Evolutionary conservation across 1,284 basidiomycete species (phyloP).

Genomic region (Xerocomus minutiporus): DNA sequence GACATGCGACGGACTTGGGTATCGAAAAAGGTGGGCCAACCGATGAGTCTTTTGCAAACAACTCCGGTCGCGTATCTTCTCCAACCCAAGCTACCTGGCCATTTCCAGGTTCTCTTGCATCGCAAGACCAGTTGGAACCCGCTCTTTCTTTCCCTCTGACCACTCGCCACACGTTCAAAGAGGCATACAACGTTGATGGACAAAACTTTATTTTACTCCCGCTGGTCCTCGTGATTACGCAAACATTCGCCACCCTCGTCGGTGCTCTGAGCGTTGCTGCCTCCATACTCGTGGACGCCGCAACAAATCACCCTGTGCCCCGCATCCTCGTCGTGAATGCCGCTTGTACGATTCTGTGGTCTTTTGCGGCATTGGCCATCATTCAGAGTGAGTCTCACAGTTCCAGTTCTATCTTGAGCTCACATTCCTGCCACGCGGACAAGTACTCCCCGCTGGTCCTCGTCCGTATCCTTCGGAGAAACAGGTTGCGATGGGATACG

Average conservation of each 20-base stretch:
- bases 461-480: constrained; percentile 7
- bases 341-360: constrained; percentile 26
- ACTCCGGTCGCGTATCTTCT: constrained; percentile 22
- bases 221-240: constrained; percentile 19
- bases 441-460: constrained; percentile 23
- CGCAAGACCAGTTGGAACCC: constrained; percentile 5
- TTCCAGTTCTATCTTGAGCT: background rate
- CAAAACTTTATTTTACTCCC: constrained; percentile 1
- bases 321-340: constrained; percentile 18
- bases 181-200: background rate
- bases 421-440: background rate
- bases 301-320: background rate
- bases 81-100: constrained; percentile 33
- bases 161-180: background rate
- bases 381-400: constrained; percentile 23
- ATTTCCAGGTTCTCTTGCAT: constrained; percentile 29
- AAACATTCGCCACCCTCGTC: constrained; percentile 22
- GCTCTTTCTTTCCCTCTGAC: constrained; percentile 6
- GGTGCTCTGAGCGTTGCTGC: constrained; percentile 24
- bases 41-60: constrained; percentile 6
- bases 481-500: background rate
- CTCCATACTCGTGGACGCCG: constrained; percentile 5
- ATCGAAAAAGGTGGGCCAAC: constrained; percentile 13
- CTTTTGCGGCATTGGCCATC: constrained; percentile 14
- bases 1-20: background rate